A percentile compares a stretch with the other conserved stretches of the same genome.
These are phyloP conservation scores for Candida glaebosa DNA, from an alignment of 805 yeast species.

Conservation along the genomic window DNA sequence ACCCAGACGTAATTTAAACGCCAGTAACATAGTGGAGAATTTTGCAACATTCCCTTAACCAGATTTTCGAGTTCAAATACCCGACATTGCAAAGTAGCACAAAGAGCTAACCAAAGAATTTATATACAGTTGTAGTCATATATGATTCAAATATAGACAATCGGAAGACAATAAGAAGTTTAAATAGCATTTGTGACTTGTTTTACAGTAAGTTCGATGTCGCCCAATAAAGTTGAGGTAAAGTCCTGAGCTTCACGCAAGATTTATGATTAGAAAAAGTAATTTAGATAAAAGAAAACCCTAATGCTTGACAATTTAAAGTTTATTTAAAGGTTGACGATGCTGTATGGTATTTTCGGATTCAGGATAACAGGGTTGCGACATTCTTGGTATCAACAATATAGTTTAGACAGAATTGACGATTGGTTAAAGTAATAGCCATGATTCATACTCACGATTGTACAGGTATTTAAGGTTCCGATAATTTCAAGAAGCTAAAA, in stretches of 20 bases:
- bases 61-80: not conserved
- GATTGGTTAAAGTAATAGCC: too few relatives aligned
- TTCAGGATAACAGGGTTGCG: not conserved
- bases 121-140: too few relatives aligned
- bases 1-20: not conserved
- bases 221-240: not conserved
- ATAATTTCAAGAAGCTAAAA: too few relatives aligned
- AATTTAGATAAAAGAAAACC: not conserved
- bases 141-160: too few relatives aligned
- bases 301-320: not conserved
- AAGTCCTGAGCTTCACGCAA: too few relatives aligned
- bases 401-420: not conserved
- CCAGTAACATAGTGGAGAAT: not conserved
- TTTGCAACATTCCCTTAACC: not conserved
- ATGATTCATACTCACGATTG: too few relatives aligned
- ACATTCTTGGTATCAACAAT: not conserved
- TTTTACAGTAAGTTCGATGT: not conserved
- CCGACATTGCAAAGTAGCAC: too few relatives aligned
- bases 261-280: not conserved
- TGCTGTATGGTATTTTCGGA: not conserved
- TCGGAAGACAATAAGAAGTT: too few relatives aligned
- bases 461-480: too few relatives aligned
- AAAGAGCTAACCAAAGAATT: too few relatives aligned
- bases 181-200: too few relatives aligned
- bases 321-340: not conserved